Percentiles rank a stretch among this genome's conserved stretches.
Evolutionary conservation across 352 stramenopile species (phyloP).

Genomic region (Peronospora destructor): DNA sequence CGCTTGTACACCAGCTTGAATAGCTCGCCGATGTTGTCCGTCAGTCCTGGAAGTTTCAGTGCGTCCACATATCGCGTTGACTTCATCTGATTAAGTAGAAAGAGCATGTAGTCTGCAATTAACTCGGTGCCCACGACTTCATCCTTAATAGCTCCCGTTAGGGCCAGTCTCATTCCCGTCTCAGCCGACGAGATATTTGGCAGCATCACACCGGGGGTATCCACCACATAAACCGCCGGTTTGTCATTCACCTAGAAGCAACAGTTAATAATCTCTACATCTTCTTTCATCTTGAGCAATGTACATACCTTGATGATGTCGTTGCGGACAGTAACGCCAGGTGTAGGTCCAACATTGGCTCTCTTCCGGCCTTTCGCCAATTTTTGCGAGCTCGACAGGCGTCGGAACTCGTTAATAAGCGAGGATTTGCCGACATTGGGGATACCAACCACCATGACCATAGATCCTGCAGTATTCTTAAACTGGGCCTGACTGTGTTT

Average conservation of each 20-base stretch:
- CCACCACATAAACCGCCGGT: conserved; percentile 83
- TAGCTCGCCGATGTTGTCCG: conserved; percentile 63
- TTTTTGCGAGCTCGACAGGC: conserved; percentile 63
- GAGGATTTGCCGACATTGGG: conserved; percentile 89
- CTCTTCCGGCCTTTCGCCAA: conserved; percentile 77
- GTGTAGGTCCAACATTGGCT: conserved; percentile 72
- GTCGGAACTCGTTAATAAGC: conserved; percentile 84
- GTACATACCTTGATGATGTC: conserved; percentile 81
- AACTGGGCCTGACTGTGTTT: conserved; percentile 69
- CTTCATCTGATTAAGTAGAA: conserved; percentile 72
- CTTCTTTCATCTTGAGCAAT: neutral
- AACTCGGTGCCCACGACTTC: conserved; percentile 78
- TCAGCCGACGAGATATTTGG: conserved; percentile 75
- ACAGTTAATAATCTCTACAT: conserved; percentile 9
- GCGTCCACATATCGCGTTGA: conserved; percentile 77
- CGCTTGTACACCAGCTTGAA: conserved; percentile 57
- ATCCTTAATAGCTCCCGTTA: conserved; percentile 85
- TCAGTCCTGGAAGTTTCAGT: conserved; percentile 56
- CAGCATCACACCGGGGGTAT: conserved; percentile 86
- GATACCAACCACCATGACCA: conserved; percentile 86
- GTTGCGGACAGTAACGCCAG: conserved; percentile 80
- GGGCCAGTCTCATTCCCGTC: conserved; percentile 75
- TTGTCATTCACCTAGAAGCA: conserved; percentile 68
- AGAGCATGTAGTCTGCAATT: conserved; percentile 88
- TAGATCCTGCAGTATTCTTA: conserved; percentile 75